Evolutionary conservation across 1,284 basidiomycete genomes (phyloP), one percentile per base, ranked within the genome.

Genomic region (Apiotrichum mycotoxinovorans): DNA sequence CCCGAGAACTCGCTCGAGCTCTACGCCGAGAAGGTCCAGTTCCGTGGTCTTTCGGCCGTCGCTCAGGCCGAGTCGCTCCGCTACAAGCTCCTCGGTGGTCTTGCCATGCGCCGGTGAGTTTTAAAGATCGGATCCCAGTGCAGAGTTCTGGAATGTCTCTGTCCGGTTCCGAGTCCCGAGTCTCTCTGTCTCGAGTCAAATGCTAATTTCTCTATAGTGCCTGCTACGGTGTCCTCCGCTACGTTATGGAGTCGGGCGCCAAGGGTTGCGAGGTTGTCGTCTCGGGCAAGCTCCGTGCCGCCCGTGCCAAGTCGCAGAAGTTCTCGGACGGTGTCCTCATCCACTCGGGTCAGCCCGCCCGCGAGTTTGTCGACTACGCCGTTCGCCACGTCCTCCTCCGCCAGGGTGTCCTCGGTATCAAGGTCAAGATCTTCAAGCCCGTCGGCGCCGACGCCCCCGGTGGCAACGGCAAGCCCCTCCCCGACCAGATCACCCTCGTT

Each of bases 321-420:
- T 98, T 99, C 84, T 97, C 94, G 77, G 96, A 98, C 74, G 96
- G 96, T 53, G 98, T 97, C 87, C 98, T 98, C 92, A 95, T 98
- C 79, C 96, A 98, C 87, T 98, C 96, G 67, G 96, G 96, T 85
- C 95, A 99, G 82, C 96, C 96, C 71, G 88, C 87, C 57, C 83
- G 87, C 63, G 96, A 98, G 79, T 98, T 95, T 72, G 93, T 99
- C 62, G 95, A 98, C 83, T 86, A 92, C 74, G 96, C 96, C 63
- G 94, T 98, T 73, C 87, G 96, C 70, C 96, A 99, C 84, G 96
- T 98, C 70, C 85, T 98, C 72, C 87, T 99, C 72, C 89, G 92
- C 76, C 96, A 99, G 80, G 96, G 96, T 87, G 96, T 99, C 60
- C 86, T 99, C 67, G 96, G 96, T 77, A 98, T 99, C 84, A 98